These are phyloP conservation scores for Teratosphaeriaceae sp. DNA, from an alignment of 2,329 filamentous ascomycete genomes.

Conservation along the genomic window DNA sequence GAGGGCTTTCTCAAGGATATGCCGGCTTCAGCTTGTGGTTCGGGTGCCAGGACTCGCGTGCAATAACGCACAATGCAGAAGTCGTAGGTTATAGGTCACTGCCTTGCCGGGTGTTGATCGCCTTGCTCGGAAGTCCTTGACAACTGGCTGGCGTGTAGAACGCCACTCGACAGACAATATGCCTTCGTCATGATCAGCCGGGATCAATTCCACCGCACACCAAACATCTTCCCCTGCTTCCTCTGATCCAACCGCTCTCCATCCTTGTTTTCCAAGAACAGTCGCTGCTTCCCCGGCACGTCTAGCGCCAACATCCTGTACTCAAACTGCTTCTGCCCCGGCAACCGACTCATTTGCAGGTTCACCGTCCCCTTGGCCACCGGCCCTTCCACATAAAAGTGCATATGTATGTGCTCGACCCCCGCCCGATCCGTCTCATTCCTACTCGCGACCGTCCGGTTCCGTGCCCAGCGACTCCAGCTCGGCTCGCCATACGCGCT, in stretches of 20 bases:
- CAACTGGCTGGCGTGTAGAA: no score
- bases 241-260: slow-evolving; percentile 37
- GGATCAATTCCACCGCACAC: slow-evolving; percentile 52
- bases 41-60: no score
- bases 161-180: no score
- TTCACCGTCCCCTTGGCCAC: slow-evolving; percentile 65
- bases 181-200: no score
- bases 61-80: no score
- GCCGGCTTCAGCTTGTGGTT: no score
- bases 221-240: slow-evolving; percentile 48
- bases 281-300: slow-evolving; percentile 58
- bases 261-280: slow-evolving; percentile 60
- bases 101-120: no score
- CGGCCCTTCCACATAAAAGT: slow-evolving; percentile 80
- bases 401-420: slow-evolving; percentile 73
- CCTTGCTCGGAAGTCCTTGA: no score
- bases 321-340: slow-evolving; percentile 60
- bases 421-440: slow-evolving; percentile 65
- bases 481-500: slow-evolving; percentile 75
- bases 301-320: slow-evolving; percentile 79
- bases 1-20: no score
- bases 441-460: slow-evolving; percentile 46
- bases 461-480: slow-evolving; percentile 70
- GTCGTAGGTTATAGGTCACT: no score
- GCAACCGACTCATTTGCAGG: slow-evolving; percentile 67